Conservation (phyloP, 2,329 filamentous ascomycete species). For the Paraconiothyrium brasiliense region DNA sequence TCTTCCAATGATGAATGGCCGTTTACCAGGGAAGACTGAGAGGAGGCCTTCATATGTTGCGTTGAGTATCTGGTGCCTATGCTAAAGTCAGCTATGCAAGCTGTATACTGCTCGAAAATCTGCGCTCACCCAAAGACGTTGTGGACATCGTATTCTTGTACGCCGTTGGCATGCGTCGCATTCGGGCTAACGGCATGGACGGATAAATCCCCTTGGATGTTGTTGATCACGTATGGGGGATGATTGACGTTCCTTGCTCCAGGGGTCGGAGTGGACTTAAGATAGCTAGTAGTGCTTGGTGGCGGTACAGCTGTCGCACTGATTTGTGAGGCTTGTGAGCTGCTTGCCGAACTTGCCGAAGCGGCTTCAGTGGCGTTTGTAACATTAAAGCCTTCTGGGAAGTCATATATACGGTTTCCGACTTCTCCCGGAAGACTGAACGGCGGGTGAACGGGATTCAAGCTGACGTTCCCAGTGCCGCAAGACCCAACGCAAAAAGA, state of each 20-base stretch:
- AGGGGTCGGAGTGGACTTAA: slow-evolving; percentile 68
- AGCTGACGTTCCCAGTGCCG: slow-evolving; percentile 69
- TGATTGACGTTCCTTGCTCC: slow-evolving; percentile 74
- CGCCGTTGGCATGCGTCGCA: slow-evolving; percentile 77
- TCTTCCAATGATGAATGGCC: slow-evolving; percentile 85
- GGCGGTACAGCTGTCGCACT: slow-evolving; percentile 34
- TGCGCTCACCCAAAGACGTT: slow-evolving; percentile 66
- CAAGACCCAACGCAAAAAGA: slow-evolving; percentile 77
- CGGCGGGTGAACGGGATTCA: slow-evolving; percentile 74
- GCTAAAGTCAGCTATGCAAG: not conserved
- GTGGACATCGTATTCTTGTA: slow-evolving; percentile 83
- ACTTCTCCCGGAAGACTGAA: slow-evolving; percentile 73
- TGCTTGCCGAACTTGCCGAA: slow-evolving; percentile 62
- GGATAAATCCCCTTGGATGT: slow-evolving; percentile 76
- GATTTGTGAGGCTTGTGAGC: slow-evolving; percentile 59
- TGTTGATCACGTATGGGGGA: slow-evolving; percentile 80
- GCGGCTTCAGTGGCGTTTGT: slow-evolving; percentile 75
- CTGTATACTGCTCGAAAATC: no score
- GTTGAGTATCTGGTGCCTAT: slow-evolving; percentile 76
- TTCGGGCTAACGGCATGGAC: slow-evolving; percentile 79
- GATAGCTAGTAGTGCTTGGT: slow-evolving; percentile 54
- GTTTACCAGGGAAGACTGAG: slow-evolving; percentile 69
- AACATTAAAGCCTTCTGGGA: slow-evolving; percentile 74
- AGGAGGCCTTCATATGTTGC: slow-evolving; percentile 79
- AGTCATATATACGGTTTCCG: slow-evolving; percentile 66